These are phyloP conservation scores for Botryotinia globosa DNA, from an alignment of 2,329 filamentous ascomycete species.

Conservation along the genomic window DNA sequence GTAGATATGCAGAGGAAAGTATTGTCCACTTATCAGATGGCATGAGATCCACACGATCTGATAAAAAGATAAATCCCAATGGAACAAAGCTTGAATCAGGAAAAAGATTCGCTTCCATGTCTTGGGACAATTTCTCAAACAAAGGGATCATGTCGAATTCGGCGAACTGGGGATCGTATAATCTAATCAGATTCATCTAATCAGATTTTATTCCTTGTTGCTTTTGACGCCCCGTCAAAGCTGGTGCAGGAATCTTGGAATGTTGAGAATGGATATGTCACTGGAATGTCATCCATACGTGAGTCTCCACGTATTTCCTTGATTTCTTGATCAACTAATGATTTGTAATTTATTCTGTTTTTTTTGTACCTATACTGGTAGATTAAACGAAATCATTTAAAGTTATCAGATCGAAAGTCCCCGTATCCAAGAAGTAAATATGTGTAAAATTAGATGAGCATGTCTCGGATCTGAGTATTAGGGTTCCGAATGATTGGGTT, in stretches of 20 bases:
- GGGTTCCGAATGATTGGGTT: background rate
- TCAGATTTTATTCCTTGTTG: conserved; percentile 4
- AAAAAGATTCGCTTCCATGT: background rate
- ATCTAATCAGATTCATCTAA: conserved; percentile 13
- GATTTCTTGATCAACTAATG: background rate
- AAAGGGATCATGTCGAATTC: background rate
- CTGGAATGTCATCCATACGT: background rate
- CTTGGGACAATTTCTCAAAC: background rate
- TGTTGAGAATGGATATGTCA: background rate
- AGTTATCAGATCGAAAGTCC: conserved; percentile 5
- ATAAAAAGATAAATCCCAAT: background rate
- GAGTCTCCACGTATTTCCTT: background rate
- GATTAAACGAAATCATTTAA: background rate
- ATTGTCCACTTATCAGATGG: background rate
- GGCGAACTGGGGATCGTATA: background rate
- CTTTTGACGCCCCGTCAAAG: background rate
- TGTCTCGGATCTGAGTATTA: background rate
- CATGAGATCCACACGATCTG: background rate
- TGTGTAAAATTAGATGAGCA: background rate
- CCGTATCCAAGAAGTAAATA: background rate
- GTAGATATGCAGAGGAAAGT: background rate
- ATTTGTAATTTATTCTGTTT: background rate
- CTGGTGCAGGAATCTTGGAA: background rate
- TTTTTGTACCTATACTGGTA: background rate
- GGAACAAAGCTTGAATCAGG: background rate